phyloP scores from a whole-genome alignment of 148 eudicot species.

The Polygonum maritimum region DNA sequence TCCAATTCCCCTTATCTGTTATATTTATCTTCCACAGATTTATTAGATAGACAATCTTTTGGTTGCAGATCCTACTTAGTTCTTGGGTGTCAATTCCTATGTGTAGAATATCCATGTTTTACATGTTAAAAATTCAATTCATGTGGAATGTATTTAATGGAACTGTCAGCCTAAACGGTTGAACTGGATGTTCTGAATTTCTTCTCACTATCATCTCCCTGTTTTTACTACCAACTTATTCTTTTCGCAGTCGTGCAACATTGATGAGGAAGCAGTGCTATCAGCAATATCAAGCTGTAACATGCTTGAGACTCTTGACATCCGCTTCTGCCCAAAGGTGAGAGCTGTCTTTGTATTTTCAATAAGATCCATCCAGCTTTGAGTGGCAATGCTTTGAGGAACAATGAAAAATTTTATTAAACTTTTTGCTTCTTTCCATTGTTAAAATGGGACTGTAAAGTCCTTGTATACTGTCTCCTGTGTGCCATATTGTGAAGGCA shows the following conservation, averaged over 20 bases:
- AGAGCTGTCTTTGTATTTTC: neutral
- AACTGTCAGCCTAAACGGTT: neutral
- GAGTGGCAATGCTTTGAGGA: neutral
- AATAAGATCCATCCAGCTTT: neutral
- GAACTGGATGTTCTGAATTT: neutral
- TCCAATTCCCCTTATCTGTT: neutral
- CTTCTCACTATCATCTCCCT: neutral
- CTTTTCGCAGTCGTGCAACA: conserved; percentile 56
- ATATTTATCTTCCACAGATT: neutral
- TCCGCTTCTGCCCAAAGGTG: conserved; percentile 87
- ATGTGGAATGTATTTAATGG: neutral
- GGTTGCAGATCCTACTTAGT: neutral
- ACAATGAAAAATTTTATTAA: neutral
- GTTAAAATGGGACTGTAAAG: neutral
- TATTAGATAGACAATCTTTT: neutral
- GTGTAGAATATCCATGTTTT: neutral
- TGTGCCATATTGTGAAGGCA: neutral
- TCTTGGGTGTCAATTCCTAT: neutral
- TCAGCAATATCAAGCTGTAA: conserved; percentile 58
- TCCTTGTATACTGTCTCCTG: neutral
- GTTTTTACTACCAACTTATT: conserved; percentile 6
- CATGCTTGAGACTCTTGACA: conserved; percentile 87
- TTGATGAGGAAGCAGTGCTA: conserved; percentile 66
- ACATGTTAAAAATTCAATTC: neutral
- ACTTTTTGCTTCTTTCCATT: neutral